Evolutionary conservation across 176 grass and related monocot species (phyloP).

Genomic region (Aechmea fasciata): DNA sequence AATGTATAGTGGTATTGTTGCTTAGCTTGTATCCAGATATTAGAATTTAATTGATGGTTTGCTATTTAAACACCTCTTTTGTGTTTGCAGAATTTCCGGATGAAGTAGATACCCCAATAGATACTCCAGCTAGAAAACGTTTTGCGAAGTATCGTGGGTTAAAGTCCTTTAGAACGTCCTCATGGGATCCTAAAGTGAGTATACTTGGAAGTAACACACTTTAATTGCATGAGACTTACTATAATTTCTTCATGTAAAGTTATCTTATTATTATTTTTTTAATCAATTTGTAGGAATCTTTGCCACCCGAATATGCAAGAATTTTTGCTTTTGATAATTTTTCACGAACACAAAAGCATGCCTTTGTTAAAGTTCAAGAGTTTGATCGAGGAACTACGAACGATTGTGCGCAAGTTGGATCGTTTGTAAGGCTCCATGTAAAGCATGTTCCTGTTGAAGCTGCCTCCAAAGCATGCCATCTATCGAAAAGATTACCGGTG

Average conservation of each 20-base stretch:
- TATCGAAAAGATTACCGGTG: constrained; percentile 51
- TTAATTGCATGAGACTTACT: not conserved
- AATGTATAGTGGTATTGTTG: not conserved
- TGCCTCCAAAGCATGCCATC: constrained; percentile 49
- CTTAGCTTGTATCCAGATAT: not conserved
- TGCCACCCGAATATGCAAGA: constrained; percentile 72
- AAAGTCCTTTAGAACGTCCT: constrained; percentile 88
- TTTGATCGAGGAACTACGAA: constrained; percentile 35
- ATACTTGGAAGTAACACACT: not conserved
- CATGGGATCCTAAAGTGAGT: constrained; percentile 88
- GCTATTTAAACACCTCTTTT: constrained; percentile 12
- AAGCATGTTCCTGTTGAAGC: constrained; percentile 54
- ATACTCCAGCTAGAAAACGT: constrained; percentile 74
- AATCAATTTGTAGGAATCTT: constrained; percentile 64
- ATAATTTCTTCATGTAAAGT: not conserved
- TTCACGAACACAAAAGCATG: constrained; percentile 68
- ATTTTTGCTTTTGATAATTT: constrained; percentile 98
- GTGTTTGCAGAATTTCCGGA: constrained; percentile 85
- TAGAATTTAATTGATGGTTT: not conserved
- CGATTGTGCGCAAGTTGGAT: constrained; percentile 54
- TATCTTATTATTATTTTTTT: constrained; percentile 15
- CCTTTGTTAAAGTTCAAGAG: constrained; percentile 41
- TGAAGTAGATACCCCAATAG: constrained; percentile 93
- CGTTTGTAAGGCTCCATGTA: constrained; percentile 66
- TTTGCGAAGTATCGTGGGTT: constrained; percentile 95